Evolutionary conservation across 75 land plant genomes (phyloP).

Genomic region (Selaginella moellendorffii): DNA sequence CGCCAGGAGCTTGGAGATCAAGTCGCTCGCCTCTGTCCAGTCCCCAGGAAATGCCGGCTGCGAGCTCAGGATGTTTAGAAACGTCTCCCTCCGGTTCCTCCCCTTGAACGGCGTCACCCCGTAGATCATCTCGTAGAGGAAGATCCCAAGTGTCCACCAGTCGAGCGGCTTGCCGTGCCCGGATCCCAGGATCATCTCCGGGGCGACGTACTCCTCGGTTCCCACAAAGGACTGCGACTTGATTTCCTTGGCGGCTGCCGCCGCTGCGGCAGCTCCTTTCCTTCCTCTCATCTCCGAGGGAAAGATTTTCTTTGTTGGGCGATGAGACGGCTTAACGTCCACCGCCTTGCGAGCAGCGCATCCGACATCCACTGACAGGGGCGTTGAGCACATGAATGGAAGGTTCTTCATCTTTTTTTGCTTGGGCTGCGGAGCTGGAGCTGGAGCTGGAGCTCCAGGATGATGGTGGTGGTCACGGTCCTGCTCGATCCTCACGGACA

Average conservation of each 20-base stretch:
- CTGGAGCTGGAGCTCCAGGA: too few relatives aligned
- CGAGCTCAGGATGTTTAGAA: constrained; percentile 10
- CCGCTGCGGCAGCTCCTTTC: too few relatives aligned
- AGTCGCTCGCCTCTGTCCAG: constrained; percentile 8
- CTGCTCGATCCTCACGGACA: background rate
- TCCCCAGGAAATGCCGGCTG: constrained; percentile 9
- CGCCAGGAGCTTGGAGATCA: constrained; percentile 4
- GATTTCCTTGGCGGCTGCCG: background rate
- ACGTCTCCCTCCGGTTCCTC: constrained; percentile 10
- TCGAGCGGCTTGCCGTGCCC: constrained; percentile 73
- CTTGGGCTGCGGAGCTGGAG: too few relatives aligned
- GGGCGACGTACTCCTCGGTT: constrained; percentile 22
- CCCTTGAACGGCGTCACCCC: constrained; percentile 58
- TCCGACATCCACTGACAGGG: background rate
- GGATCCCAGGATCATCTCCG: constrained; percentile 60
- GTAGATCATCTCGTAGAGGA: constrained; percentile 51
- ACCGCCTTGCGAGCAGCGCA: background rate
- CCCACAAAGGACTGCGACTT: constrained; percentile 14
- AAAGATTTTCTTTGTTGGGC: background rate
- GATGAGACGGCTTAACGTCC: background rate
- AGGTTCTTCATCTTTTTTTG: background rate
- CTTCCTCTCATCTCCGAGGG: background rate
- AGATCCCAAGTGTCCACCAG: constrained; percentile 70
- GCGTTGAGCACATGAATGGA: background rate
- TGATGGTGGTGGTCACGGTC: too few relatives aligned